Conservation (phyloP, 208 protist species). For the Leishmania lainsoni region DNA sequence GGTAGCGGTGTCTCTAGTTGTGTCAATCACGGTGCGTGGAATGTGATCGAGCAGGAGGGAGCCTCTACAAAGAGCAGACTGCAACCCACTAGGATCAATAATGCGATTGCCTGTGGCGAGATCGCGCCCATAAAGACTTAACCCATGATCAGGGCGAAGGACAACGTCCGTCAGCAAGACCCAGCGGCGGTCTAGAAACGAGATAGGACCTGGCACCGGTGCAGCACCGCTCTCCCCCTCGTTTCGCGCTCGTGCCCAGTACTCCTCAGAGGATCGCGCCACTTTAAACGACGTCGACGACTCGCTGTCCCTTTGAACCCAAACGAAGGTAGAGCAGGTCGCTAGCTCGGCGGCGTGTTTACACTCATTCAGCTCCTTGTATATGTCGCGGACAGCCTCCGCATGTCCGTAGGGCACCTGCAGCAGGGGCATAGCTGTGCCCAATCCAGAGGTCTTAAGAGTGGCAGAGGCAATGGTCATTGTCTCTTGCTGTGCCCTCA, state of each 20-base stretch:
- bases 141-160: conserved; percentile 1
- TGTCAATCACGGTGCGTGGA: conserved; percentile 14
- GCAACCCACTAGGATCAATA: neutral
- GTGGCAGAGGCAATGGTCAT: neutral
- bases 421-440: conserved; percentile 4
- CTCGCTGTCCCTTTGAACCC: conserved; percentile 10
- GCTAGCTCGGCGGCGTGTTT: conserved; percentile 5
- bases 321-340: conserved; percentile 31
- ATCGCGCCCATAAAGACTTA: conserved; percentile 4
- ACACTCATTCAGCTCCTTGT: conserved; percentile 16
- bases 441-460: neutral
- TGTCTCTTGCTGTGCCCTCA: neutral
- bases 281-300: conserved; percentile 2
- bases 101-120: conserved; percentile 4
- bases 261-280: conserved; percentile 1
- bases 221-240: neutral
- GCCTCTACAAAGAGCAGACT: conserved; percentile 6
- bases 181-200: conserved; percentile 9
- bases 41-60: conserved; percentile 50
- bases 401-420: neutral
- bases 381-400: neutral
- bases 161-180: neutral
- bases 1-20: neutral
- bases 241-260: neutral
- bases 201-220: neutral